Evolutionary conservation across 169 alveolate species (phyloP).

Genomic region (Neospora caninum): DNA sequence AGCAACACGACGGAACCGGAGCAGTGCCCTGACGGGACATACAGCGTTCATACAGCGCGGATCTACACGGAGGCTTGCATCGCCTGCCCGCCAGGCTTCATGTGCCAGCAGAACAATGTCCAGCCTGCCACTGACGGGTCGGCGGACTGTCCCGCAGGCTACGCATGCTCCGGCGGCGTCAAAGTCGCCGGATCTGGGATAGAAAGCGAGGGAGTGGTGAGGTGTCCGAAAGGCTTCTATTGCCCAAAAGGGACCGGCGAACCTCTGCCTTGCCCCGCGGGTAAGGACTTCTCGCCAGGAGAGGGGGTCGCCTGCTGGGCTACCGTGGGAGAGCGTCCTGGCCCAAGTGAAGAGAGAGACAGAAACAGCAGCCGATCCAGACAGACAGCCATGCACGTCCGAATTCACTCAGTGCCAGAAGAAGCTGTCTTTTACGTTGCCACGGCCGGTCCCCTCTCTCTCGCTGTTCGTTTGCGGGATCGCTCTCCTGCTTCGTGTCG

Average conservation of each 20-base stretch:
- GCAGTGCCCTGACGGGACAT: constrained; percentile 22
- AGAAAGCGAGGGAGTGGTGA: neutral
- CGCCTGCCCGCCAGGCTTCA: neutral
- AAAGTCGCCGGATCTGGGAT: neutral
- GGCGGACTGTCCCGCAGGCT: constrained; percentile 13
- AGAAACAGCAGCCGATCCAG: too few species aligned
- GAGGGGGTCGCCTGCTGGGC: too few species aligned
- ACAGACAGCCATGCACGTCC: too few species aligned
- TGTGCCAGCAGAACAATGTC: constrained; percentile 5
- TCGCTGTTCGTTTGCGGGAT: too few species aligned
- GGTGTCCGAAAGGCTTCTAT: neutral
- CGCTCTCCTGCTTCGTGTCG: too few species aligned
- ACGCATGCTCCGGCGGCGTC: neutral
- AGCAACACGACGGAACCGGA: neutral
- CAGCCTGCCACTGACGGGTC: neutral
- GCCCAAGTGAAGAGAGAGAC: too few species aligned
- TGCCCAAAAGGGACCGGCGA: neutral
- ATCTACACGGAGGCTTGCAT: neutral
- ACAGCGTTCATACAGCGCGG: neutral
- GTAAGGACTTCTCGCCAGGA: neutral
- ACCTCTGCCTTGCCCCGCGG: constrained; percentile 21
- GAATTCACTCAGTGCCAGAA: too few species aligned
- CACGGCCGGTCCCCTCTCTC: too few species aligned
- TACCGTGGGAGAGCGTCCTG: too few species aligned
- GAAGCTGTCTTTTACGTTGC: too few species aligned